A percentile compares a stretch with the other conserved stretches of the same genome.
Evolutionary conservation across 192 early-diverging fungal genomes (phyloP).

Genomic region (Entomortierella chlamydospora): DNA sequence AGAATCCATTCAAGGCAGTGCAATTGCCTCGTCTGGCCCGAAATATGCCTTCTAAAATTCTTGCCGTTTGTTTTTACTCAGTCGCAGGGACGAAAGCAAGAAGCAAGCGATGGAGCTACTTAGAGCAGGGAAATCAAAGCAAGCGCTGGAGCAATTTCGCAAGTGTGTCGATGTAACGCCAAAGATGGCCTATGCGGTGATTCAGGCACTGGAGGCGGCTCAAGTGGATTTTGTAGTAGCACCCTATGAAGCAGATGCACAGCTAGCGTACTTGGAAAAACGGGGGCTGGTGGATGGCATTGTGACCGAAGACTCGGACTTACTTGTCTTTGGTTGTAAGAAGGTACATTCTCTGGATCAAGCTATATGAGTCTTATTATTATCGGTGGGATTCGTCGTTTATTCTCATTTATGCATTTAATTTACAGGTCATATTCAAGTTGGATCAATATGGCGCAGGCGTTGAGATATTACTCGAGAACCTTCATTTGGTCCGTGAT

Average conservation of each 20-base stretch:
- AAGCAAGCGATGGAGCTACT: constrained; percentile 68
- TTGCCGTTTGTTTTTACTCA: constrained; percentile 20
- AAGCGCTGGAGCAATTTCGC: constrained; percentile 81
- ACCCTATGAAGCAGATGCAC: constrained; percentile 98
- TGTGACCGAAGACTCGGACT: constrained; percentile 96
- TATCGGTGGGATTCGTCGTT: not conserved
- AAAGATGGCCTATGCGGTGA: constrained; percentile 82
- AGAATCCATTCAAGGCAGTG: not conserved
- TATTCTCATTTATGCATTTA: not conserved
- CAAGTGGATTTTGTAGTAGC: constrained; percentile 87
- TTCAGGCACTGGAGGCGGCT: constrained; percentile 72
- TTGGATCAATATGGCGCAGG: constrained; percentile 79
- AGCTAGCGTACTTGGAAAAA: constrained; percentile 86
- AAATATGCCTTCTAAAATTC: not conserved
- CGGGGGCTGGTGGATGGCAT: constrained; percentile 77
- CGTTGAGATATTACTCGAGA: constrained; percentile 68
- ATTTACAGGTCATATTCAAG: constrained; percentile 79
- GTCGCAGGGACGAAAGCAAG: constrained; percentile 68
- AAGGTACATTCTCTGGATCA: constrained; percentile 48
- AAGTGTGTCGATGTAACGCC: constrained; percentile 86
- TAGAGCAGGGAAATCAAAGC: constrained; percentile 62
- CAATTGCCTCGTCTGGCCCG: not conserved
- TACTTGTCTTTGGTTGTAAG: constrained; percentile 93
- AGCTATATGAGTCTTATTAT: not conserved
- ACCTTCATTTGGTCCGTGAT: constrained; percentile 61